phyloP scores from a whole-genome alignment of 345 rosid species.

The Eucalyptus paniculata region DNA sequence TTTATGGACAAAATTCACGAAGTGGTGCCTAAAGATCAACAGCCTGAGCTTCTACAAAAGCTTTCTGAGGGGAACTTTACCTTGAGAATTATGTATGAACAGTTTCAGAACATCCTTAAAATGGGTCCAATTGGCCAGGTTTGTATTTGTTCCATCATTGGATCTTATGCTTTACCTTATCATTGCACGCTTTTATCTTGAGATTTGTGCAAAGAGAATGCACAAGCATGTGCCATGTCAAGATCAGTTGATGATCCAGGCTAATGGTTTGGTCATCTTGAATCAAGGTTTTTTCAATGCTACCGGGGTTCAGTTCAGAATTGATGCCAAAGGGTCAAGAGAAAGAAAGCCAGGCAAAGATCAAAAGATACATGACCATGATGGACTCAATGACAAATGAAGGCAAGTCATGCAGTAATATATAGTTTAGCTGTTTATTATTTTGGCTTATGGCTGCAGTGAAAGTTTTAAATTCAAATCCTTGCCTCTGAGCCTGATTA shows the following conservation, averaged over 20 bases:
- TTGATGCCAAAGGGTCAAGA: constrained; percentile 92
- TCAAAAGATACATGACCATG: constrained; percentile 93
- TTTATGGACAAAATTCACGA: constrained; percentile 96
- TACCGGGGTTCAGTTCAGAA: constrained; percentile 81
- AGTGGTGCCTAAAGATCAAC: constrained; percentile 94
- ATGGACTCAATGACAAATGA: constrained; percentile 99
- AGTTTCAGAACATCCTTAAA: constrained; percentile 71
- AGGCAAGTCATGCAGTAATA: constrained; percentile 12
- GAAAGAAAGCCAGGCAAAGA: constrained; percentile 93
- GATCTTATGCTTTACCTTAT: background rate
- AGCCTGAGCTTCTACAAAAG: constrained; percentile 88
- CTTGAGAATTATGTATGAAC: constrained; percentile 88
- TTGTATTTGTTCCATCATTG: background rate
- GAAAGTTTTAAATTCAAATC: background rate
- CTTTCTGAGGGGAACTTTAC: constrained; percentile 88
- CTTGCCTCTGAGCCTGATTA: background rate
- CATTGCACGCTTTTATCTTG: background rate
- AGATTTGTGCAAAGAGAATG: background rate
- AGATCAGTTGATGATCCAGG: background rate
- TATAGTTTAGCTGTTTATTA: background rate
- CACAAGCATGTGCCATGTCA: background rate
- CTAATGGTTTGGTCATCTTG: background rate
- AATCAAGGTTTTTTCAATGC: constrained; percentile 76
- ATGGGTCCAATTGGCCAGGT: constrained; percentile 97
- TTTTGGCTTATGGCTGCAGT: background rate